Conservation (phyloP, 2,329 filamentous ascomycete genomes). For the Verticillium zaregamsianum region DNA sequence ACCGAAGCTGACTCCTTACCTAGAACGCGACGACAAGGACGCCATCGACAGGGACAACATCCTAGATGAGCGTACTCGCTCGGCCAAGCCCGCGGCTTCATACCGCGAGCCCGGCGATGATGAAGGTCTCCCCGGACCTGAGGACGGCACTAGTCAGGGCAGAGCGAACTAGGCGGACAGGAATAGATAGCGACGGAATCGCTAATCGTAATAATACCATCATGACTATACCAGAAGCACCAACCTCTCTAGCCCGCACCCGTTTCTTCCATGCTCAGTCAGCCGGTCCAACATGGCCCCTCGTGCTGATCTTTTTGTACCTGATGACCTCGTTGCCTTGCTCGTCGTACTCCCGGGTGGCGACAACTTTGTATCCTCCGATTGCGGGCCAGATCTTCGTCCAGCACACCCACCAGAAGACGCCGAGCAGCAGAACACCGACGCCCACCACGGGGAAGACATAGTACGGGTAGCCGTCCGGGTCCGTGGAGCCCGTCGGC, state of each 20-base stretch:
- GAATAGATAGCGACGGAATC: background rate
- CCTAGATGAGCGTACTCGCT: slow-evolving; percentile 27
- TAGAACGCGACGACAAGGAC: slow-evolving; percentile 30
- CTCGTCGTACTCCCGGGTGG: slow-evolving; percentile 36
- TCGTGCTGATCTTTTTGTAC: slow-evolving; percentile 28
- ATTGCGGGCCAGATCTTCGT: slow-evolving; percentile 43
- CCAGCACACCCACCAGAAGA: slow-evolving; percentile 49
- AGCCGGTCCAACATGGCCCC: background rate
- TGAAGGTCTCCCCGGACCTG: slow-evolving; percentile 12
- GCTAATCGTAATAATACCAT: background rate
- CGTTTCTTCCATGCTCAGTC: background rate
- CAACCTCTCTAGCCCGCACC: no score
- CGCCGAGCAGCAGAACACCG: slow-evolving; percentile 45
- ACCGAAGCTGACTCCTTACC: background rate
- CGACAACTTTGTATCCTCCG: slow-evolving; percentile 44
- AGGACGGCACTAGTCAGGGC: background rate
- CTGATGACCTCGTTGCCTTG: slow-evolving; percentile 33
- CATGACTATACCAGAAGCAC: no score
- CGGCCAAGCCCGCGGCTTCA: slow-evolving; percentile 18
- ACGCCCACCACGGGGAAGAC: slow-evolving; percentile 52
- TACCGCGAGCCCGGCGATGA: slow-evolving; percentile 31
- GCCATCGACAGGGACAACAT: slow-evolving; percentile 33
- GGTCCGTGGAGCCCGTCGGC: slow-evolving; percentile 40
- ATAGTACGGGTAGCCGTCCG: slow-evolving; percentile 48
- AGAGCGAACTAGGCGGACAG: background rate